These are phyloP conservation scores for Penicillium vulpinum DNA, from an alignment of 2,329 filamentous ascomycete species.

Conservation along the genomic window DNA sequence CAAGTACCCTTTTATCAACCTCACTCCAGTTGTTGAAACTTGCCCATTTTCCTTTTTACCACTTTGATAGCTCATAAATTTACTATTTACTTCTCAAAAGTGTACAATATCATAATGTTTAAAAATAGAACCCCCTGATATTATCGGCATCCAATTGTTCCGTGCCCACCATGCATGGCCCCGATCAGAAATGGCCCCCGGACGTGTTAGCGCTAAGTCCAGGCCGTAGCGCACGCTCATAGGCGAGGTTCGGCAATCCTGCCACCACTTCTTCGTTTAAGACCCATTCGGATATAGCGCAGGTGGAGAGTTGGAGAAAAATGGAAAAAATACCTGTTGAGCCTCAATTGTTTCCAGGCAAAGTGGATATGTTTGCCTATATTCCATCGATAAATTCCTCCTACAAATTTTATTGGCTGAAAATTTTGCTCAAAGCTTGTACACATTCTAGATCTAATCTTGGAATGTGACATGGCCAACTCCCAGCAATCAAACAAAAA, in stretches of 20 bases:
- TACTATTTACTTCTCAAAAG: neutral
- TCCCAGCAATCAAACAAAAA: neutral
- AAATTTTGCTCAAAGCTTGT: neutral
- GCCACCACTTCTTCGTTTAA: neutral
- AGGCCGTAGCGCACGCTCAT: neutral
- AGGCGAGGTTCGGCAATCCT: neutral
- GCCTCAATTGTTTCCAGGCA: conserved; percentile 1
- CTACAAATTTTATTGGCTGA: neutral
- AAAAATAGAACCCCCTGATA: conserved; percentile 18
- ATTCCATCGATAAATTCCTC: neutral
- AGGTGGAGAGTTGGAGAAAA: neutral
- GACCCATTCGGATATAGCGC: neutral
- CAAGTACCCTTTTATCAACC: neutral
- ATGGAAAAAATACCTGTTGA: neutral
- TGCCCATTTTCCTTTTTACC: neutral
- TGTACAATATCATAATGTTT: neutral
- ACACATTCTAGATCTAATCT: neutral
- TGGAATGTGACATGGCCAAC: neutral
- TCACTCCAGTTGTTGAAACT: neutral
- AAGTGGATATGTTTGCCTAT: neutral
- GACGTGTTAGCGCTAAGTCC: neutral
- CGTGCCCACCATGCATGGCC: neutral
- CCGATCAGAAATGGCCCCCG: neutral
- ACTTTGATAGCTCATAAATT: neutral
- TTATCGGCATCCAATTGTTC: conserved; percentile 5